Evolutionary conservation across 208 protist species (phyloP).

Genomic region (Vickermania ingenoplastis): DNA sequence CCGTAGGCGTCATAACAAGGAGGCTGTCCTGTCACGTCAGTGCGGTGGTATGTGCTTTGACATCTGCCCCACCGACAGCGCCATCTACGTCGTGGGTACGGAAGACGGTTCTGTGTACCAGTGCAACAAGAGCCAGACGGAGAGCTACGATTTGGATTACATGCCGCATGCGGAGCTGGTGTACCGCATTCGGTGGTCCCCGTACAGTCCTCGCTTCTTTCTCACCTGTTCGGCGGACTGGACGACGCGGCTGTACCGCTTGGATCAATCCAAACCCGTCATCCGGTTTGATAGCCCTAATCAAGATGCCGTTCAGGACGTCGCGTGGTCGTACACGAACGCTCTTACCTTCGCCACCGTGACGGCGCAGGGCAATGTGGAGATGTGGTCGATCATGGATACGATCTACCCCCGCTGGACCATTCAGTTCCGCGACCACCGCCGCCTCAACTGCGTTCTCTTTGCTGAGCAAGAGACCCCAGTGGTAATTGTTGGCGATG

Average conservation of each 20-base stretch:
- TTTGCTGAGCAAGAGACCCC: constrained; percentile 84
- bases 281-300: constrained; percentile 80
- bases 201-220: constrained; percentile 86
- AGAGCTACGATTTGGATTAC: constrained; percentile 93
- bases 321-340: constrained; percentile 88
- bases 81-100: constrained; percentile 92
- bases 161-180: constrained; percentile 89
- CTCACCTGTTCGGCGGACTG: constrained; percentile 95
- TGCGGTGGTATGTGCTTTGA: constrained; percentile 92
- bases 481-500: constrained; percentile 84
- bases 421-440: constrained; percentile 58
- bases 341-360: constrained; percentile 90
- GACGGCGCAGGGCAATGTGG: constrained; percentile 75
- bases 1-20: constrained; percentile 18
- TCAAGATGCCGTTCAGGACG: constrained; percentile 88
- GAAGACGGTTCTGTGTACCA: constrained; percentile 94
- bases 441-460: constrained; percentile 61
- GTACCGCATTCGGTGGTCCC: constrained; percentile 91
- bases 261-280: constrained; percentile 45
- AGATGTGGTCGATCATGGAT: constrained; percentile 73
- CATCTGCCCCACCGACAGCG: constrained; percentile 81
- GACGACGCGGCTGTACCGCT: constrained; percentile 89
- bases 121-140: constrained; percentile 93
- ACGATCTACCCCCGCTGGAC: constrained; percentile 58
- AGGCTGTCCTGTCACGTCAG: constrained; percentile 89